Conservation (phyloP, 352 stramenopile species). For the Globisporangium uncinulatum region DNA sequence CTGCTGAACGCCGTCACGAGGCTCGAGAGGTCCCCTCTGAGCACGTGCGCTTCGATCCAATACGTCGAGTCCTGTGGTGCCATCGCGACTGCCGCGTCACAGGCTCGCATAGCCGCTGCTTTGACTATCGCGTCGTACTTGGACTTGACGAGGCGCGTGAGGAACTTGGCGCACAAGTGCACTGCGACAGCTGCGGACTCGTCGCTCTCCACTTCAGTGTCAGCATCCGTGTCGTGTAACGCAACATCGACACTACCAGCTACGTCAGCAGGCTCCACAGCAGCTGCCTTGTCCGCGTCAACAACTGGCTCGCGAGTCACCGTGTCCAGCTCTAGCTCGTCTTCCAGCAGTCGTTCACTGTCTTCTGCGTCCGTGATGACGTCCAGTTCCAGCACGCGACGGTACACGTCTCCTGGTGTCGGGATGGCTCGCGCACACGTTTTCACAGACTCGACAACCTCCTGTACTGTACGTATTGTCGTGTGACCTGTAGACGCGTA, state of each 20-base stretch:
- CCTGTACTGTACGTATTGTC: background rate
- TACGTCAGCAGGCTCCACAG: background rate
- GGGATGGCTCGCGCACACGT: background rate
- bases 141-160: slow-evolving; percentile 33
- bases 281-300: background rate
- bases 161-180: slow-evolving; percentile 33
- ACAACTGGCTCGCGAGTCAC: background rate
- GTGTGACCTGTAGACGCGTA: background rate
- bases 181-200: slow-evolving; percentile 28
- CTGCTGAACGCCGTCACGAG: slow-evolving; percentile 31
- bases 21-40: slow-evolving; percentile 51
- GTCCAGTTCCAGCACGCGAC: background rate
- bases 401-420: background rate
- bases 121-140: slow-evolving; percentile 30
- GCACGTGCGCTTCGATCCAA: slow-evolving; percentile 31
- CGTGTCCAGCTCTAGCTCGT: background rate
- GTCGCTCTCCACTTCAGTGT: slow-evolving; percentile 9
- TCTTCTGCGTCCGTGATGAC: no score
- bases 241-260: no score
- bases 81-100: slow-evolving; percentile 38
- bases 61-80: slow-evolving; percentile 18
- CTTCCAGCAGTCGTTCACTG: background rate
- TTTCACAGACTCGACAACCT: background rate
- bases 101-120: slow-evolving; percentile 30
- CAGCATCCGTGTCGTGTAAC: background rate